phyloP scores from a whole-genome alignment of 164 flowering plant species.

The Berberis vulgaris region DNA sequence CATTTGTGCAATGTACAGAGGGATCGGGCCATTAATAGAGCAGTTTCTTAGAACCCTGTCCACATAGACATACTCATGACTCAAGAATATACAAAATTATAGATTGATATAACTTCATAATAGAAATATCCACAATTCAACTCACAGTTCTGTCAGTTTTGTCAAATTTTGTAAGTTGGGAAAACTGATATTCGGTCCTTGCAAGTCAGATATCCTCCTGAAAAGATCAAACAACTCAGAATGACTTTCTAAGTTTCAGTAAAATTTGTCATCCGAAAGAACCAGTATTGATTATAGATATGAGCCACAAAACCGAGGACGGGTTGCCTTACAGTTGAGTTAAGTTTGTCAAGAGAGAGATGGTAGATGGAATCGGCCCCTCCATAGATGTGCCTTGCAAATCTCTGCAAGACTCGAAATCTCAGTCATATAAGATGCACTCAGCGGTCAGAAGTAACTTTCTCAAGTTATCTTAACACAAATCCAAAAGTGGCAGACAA shows the following conservation, averaged over 20 bases:
- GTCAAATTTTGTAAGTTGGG: slow-evolving; percentile 44
- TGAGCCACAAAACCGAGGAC: background rate
- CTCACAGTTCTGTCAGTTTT: slow-evolving; percentile 44
- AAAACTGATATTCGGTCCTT: slow-evolving; percentile 32
- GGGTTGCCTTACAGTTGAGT: slow-evolving; percentile 38
- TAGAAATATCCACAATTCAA: slow-evolving; percentile 10
- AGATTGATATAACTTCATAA: background rate
- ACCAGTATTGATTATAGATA: background rate
- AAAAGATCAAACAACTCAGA: slow-evolving; percentile 2
- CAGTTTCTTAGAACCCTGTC: slow-evolving; percentile 70
- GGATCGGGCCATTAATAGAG: slow-evolving; percentile 48
- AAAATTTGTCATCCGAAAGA: background rate
- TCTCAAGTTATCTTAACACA: background rate
- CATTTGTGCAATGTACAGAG: slow-evolving; percentile 32
- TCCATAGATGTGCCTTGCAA: slow-evolving; percentile 76
- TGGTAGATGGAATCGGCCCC: slow-evolving; percentile 71
- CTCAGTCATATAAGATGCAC: background rate
- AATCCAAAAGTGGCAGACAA: too few species aligned
- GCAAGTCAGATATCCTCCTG: slow-evolving; percentile 85
- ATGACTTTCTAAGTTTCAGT: background rate
- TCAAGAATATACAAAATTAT: background rate
- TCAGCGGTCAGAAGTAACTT: background rate
- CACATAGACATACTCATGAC: background rate
- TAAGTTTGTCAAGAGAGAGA: slow-evolving; percentile 44
- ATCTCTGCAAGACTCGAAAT: slow-evolving; percentile 36